Percentiles rank a stretch among this genome's conserved stretches.
Evolutionary conservation across 495 filamentous ascomycete genomes (phyloP).

Genomic region (Aspergillus mulundensis): DNA sequence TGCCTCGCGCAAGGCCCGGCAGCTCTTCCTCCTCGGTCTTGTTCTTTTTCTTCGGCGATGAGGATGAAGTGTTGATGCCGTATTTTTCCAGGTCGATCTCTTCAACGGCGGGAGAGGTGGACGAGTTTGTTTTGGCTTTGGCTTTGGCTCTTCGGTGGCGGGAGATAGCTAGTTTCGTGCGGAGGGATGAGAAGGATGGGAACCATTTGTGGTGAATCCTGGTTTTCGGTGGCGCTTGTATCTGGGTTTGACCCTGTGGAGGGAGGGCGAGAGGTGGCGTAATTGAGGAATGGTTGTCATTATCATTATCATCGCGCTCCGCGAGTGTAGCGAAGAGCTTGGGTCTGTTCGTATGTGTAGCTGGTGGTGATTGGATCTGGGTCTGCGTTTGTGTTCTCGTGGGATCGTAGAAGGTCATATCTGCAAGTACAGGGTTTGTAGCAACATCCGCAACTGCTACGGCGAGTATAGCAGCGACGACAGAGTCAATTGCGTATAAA

Average conservation of each 20-base stretch:
- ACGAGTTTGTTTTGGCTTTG: slow-evolving; percentile 16
- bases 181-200: neutral
- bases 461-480: slow-evolving; percentile 62
- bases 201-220: neutral
- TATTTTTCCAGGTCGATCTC: slow-evolving; percentile 48
- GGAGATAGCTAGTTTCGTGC: slow-evolving; percentile 13
- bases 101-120: slow-evolving; percentile 12
- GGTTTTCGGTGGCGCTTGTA: neutral
- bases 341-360: neutral
- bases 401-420: slow-evolving; percentile 28
- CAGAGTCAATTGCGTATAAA: slow-evolving; percentile 73
- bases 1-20: slow-evolving; percentile 30
- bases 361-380: slow-evolving; percentile 4
- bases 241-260: neutral
- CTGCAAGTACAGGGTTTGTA: slow-evolving; percentile 35
- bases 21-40: slow-evolving; percentile 29
- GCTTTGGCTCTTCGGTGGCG: slow-evolving; percentile 13
- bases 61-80: slow-evolving; percentile 12
- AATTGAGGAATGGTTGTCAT: slow-evolving; percentile 11
- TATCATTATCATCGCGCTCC: slow-evolving; percentile 37
- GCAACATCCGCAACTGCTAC: slow-evolving; percentile 61
- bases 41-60: slow-evolving; percentile 21
- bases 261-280: slow-evolving; percentile 11
- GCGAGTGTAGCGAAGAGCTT: slow-evolving; percentile 37
- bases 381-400: neutral